Evolutionary conservation across 129 eudicot species (phyloP), one percentile per base, ranked within the genome.

Genomic region (Pulicaria dysenterica): DNA sequence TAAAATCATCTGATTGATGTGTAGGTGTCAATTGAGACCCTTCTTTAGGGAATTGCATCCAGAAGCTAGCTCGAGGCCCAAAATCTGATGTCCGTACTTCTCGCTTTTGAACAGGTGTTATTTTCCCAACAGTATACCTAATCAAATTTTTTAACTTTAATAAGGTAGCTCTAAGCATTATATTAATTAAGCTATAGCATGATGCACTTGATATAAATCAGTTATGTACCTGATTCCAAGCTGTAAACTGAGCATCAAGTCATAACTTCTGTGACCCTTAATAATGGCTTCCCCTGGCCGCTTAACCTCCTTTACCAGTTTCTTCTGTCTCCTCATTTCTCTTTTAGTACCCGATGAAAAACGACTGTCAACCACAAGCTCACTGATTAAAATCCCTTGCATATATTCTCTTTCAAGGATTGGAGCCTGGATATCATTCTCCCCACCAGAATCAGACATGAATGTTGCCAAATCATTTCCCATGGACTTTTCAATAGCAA

Each of bases 101-200:
- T 77, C 99, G 82, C 66, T 84, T 86, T 69, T 83, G 97, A 79
- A 94, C 88, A 3, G 99, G 99, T 36, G 99, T 90, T 76, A 94
- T 94, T 85, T 94, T 94, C 51, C 99, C 99, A 41, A 94, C 99
- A 6, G 99, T 93, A 73, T 93, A 93, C 83, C 98, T 92, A 83
- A 56, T 53, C 69, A 85, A 40, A 87, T 76, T 69, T 40, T 46
- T 75, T 70, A 69, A 7, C 2, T 82, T 74, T 44, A 79, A 61
- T 45, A n/a, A n/a, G n/a, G n/a, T n/a, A 42, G 24, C 5, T 3
- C 45, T 54, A 40, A 56, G 11, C 24, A 24, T 41, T 56, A 3
- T 6, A 4, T 5, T 54, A 53, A 41, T 8, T 24, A 24, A 24
- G 31, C 31, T 1, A 24, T 0, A 24, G 31, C 31, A 24, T 24